phyloP scores from a whole-genome alignment of 805 yeast genomes.

The Metschnikowia colocasiae region DNA sequence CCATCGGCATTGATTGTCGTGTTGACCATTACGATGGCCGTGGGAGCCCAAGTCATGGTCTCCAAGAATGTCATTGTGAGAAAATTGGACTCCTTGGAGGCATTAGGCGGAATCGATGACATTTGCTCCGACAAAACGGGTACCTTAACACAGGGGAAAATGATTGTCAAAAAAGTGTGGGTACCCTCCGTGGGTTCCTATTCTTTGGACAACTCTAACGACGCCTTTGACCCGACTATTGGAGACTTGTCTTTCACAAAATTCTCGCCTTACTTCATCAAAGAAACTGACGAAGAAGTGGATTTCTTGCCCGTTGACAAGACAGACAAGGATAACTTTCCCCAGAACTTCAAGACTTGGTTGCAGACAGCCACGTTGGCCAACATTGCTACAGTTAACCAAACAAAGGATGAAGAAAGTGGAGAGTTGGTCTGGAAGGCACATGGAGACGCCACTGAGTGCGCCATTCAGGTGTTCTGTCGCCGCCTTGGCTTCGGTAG shows the following conservation, averaged over 20 bases:
- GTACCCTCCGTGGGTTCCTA: slow-evolving; percentile 60
- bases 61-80: slow-evolving; percentile 67
- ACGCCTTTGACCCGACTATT: slow-evolving; percentile 60
- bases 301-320: slow-evolving; percentile 22
- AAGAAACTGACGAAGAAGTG: slow-evolving; percentile 36
- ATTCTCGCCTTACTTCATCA: slow-evolving; percentile 35
- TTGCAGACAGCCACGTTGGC: slow-evolving; percentile 69
- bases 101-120: slow-evolving; percentile 73
- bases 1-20: slow-evolving; percentile 80
- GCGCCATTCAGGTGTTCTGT: slow-evolving; percentile 21
- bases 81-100: slow-evolving; percentile 73
- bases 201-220: slow-evolving; percentile 50
- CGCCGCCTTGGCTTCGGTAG: slow-evolving; percentile 17
- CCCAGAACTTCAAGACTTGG: slow-evolving; percentile 46
- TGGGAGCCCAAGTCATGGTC: slow-evolving; percentile 74
- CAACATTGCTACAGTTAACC: slow-evolving; percentile 66
- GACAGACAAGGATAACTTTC: slow-evolving; percentile 19
- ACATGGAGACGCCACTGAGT: slow-evolving; percentile 22
- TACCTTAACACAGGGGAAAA: slow-evolving; percentile 74
- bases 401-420: slow-evolving; percentile 40
- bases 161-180: slow-evolving; percentile 72
- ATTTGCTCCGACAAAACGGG: slow-evolving; percentile 84
- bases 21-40: slow-evolving; percentile 81
- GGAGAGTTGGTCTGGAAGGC: slow-evolving; percentile 27
- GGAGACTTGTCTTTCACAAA: slow-evolving; percentile 44